A percentile compares a stretch with the other conserved stretches of the same genome.
Conservation (phyloP, 805 yeast species). For the Phaffomyces antillensis region DNA sequence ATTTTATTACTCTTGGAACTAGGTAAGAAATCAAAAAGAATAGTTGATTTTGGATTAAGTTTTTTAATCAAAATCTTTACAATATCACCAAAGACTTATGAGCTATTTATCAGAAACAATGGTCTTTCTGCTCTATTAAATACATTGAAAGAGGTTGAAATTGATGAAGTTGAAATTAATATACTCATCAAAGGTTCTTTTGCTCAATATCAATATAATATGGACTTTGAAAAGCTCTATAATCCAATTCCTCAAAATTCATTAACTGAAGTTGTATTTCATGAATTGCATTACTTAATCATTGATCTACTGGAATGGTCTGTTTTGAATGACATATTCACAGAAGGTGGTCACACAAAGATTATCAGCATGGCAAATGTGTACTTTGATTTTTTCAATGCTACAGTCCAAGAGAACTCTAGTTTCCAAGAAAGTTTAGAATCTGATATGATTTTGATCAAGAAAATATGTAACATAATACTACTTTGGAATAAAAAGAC, state of each 20-base stretch:
- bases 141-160: constrained; percentile 37
- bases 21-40: constrained; percentile 25
- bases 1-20: constrained; percentile 44
- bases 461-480: constrained; percentile 22
- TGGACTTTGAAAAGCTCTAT: constrained; percentile 14
- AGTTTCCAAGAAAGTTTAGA: constrained; percentile 26
- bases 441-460: constrained; percentile 19
- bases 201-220: constrained; percentile 31
- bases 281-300: constrained; percentile 35
- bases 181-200: constrained; percentile 39
- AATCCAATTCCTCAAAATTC: constrained; percentile 2
- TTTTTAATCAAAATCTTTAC: constrained; percentile 45
- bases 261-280: constrained; percentile 25
- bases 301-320: constrained; percentile 31
- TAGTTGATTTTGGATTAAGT: constrained; percentile 27
- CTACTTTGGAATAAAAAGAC: constrained; percentile 26
- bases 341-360: constrained; percentile 29
- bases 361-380: constrained; percentile 23
- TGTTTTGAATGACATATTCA: constrained; percentile 28
- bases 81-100: constrained; percentile 39
- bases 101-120: constrained; percentile 41
- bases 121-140: constrained; percentile 45
- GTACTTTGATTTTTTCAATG: constrained; percentile 19
- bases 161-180: constrained; percentile 26
- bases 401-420: constrained; percentile 23